Evolutionary conservation across 305 asterid genomes (phyloP).

Genomic region (Andrographis paniculata): DNA sequence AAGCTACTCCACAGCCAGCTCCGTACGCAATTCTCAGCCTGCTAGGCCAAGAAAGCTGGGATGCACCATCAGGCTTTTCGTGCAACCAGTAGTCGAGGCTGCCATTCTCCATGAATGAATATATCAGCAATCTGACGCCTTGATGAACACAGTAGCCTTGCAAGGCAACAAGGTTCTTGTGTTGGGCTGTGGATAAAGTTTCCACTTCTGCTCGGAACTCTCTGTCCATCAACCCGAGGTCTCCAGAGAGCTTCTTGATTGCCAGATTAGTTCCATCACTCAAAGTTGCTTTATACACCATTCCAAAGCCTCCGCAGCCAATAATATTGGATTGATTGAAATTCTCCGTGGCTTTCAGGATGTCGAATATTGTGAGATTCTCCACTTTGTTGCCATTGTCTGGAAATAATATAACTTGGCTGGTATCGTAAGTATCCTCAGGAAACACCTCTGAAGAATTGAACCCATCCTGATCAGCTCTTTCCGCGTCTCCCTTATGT

Average conservation of each 20-base stretch:
- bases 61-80: constrained; percentile 76
- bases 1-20: constrained; percentile 76
- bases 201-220: constrained; percentile 96
- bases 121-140: constrained; percentile 69
- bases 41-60: constrained; percentile 73
- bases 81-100: constrained; percentile 97
- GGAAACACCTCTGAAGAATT: constrained; percentile 67
- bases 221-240: constrained; percentile 88
- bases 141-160: constrained; percentile 91
- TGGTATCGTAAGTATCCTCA: constrained; percentile 48
- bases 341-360: constrained; percentile 79
- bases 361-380: constrained; percentile 65
- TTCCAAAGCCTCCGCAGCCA: constrained; percentile 95
- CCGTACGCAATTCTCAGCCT: constrained; percentile 68
- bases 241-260: constrained; percentile 91
- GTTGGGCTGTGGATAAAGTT: constrained; percentile 83
- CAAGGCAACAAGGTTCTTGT: constrained; percentile 71
- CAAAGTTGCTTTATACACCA: constrained; percentile 84
- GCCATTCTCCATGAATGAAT: constrained; percentile 90
- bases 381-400: constrained; percentile 43
- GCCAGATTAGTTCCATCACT: constrained; percentile 71
- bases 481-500: constrained; percentile 41
- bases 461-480: constrained; percentile 41
- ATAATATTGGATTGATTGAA: constrained; percentile 89
- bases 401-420: constrained; percentile 69